Percentiles rank a stretch among this genome's conserved stretches.
These are phyloP conservation scores for Trypanosomatidae sp. DNA, from an alignment of 208 protist genomes.

Conservation along the genomic window DNA sequence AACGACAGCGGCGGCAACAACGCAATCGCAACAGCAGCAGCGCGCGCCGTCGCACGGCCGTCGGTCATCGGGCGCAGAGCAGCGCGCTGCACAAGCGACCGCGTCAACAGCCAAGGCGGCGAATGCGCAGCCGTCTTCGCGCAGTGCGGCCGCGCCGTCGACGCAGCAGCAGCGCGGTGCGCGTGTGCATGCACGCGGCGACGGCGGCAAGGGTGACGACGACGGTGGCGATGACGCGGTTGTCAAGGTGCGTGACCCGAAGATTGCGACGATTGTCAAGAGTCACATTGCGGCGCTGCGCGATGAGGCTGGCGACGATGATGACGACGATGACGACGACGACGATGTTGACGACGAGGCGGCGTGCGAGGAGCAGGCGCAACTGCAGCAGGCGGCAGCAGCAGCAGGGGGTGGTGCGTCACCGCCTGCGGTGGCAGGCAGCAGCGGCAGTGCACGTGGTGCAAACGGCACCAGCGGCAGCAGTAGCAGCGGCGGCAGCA, in stretches of 20 bases:
- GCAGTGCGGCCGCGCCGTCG: too few species aligned
- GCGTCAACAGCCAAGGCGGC: too few species aligned
- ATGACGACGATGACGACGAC: slow-evolving; percentile 41
- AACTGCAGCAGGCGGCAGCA: neutral
- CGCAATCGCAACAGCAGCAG: slow-evolving; percentile 1
- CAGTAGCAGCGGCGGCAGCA: neutral
- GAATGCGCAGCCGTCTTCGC: too few species aligned
- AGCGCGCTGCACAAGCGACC: too few species aligned
- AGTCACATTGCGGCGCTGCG: slow-evolving; percentile 73
- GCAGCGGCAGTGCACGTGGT: neutral
- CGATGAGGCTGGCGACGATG: slow-evolving; percentile 27
- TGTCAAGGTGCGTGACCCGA: slow-evolving; percentile 60
- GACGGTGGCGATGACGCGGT: slow-evolving; percentile 7
- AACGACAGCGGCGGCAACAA: neutral
- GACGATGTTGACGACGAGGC: slow-evolving; percentile 1
- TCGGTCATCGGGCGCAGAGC: too few species aligned
- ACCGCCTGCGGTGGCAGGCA: neutral
- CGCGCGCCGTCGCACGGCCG: too few species aligned
- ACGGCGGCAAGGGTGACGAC: too few species aligned
- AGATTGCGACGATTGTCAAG: slow-evolving; percentile 81
- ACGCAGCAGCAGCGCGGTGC: too few species aligned
- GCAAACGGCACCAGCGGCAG: neutral
- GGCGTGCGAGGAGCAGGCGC: neutral
- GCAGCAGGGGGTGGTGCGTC: neutral
- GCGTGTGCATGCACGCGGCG: too few species aligned